These are phyloP conservation scores for Fusarium goolgardi DNA, from an alignment of 2,329 filamentous ascomycete genomes.

Conservation along the genomic window DNA sequence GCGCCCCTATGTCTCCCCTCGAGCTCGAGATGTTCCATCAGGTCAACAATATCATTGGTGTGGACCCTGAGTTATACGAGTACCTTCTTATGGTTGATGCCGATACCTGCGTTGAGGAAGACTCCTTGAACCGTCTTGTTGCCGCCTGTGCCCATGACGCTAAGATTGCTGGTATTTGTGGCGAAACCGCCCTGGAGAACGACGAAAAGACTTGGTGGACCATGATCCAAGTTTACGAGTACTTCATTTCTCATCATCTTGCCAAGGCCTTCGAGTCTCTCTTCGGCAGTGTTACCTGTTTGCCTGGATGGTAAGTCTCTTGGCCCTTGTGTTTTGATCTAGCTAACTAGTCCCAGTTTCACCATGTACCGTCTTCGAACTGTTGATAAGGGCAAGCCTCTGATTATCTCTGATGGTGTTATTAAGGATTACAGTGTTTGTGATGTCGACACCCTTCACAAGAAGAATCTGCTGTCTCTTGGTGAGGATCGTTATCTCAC, in stretches of 20 bases:
- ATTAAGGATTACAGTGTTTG: conserved; percentile 90
- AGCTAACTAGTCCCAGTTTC: conserved; percentile 74
- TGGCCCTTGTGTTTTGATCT: background rate
- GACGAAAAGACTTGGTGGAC: conserved; percentile 98
- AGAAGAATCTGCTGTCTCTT: conserved; percentile 94
- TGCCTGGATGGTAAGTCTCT: conserved; percentile 91
- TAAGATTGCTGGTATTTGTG: conserved; percentile 97
- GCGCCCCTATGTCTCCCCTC: conserved; percentile 91
- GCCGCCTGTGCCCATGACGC: conserved; percentile 92
- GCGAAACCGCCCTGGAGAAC: conserved; percentile 95
- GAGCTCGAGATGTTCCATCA: conserved; percentile 99
- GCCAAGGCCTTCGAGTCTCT: conserved; percentile 97
- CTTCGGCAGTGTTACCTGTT: conserved; percentile 97
- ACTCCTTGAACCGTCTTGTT: conserved; percentile 91
- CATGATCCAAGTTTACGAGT: conserved; percentile 99
- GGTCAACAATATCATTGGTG: conserved; percentile 98
- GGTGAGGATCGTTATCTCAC: conserved; percentile 98
- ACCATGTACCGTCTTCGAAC: conserved; percentile 98
- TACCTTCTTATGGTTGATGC: conserved; percentile 98
- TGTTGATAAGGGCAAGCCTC: conserved; percentile 90
- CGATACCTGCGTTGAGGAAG: conserved; percentile 92
- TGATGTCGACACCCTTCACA: conserved; percentile 91
- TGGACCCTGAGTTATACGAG: conserved; percentile 96
- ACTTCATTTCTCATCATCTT: conserved; percentile 98
- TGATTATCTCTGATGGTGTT: conserved; percentile 91